phyloP scores from a whole-genome alignment of 306 rosid species.

The Lathyrus tuberosus region DNA sequence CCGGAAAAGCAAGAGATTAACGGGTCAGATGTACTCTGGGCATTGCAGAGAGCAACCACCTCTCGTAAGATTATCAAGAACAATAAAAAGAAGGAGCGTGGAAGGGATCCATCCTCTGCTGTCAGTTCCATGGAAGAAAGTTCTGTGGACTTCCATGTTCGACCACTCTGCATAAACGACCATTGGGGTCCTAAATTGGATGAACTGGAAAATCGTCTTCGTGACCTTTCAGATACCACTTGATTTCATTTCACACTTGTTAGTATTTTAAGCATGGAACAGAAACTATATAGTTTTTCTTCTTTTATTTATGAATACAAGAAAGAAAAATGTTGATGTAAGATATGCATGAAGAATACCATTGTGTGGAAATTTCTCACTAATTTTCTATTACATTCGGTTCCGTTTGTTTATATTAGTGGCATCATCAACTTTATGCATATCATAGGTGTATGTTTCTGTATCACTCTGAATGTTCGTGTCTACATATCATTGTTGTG shows the following conservation, averaged over 20 bases:
- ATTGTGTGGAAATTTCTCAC: no score
- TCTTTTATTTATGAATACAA: no score
- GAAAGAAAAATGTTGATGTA: no score
- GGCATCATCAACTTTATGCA: no score
- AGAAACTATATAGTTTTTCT: no score
- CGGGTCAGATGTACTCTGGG: slow-evolving; percentile 75
- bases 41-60: slow-evolving; percentile 62
- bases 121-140: slow-evolving; percentile 33
- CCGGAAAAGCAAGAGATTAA: slow-evolving; percentile 37
- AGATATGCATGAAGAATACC: no score
- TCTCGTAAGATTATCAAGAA: slow-evolving; percentile 40
- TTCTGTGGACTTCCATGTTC: slow-evolving; percentile 44
- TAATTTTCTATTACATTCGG: no score
- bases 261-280: no score
- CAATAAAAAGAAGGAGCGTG: slow-evolving; percentile 27
- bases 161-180: slow-evolving; percentile 52
- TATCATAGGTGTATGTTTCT: no score
- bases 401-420: no score
- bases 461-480: no score
- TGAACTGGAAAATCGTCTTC: slow-evolving; percentile 61
- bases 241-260: background rate
- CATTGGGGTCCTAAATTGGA: slow-evolving; percentile 60
- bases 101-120: slow-evolving; percentile 43
- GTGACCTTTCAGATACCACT: slow-evolving; percentile 47
- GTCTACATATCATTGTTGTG: no score